Conservation (phyloP, 2,329 filamentous ascomycete genomes). For the Incumbomyces lentus region DNA sequence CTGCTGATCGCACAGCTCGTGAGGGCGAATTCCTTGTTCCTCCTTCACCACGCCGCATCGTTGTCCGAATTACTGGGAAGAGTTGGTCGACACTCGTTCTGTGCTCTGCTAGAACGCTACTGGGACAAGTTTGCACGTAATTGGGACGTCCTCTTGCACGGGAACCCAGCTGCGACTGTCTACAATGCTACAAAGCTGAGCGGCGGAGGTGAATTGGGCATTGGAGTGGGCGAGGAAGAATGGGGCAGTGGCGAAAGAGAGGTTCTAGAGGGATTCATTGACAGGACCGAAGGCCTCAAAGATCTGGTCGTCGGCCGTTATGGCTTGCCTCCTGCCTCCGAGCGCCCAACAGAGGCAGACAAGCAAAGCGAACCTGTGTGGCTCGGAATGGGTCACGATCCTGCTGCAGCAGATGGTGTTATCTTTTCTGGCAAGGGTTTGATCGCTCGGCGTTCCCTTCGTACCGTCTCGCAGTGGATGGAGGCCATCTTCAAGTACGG, state of each 20-base stretch:
- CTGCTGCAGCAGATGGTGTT: constrained; percentile 65
- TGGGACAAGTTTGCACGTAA: constrained; percentile 59
- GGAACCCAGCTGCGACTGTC: constrained; percentile 70
- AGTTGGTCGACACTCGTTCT: constrained; percentile 57
- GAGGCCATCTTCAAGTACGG: constrained; percentile 79
- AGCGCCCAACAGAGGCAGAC: constrained; percentile 13
- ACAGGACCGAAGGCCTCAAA: constrained; percentile 69
- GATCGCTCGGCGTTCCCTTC: constrained; percentile 59
- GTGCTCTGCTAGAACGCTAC: constrained; percentile 62
- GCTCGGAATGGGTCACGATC: constrained; percentile 62
- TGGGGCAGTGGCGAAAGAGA: constrained; percentile 88
- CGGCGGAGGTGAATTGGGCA: constrained; percentile 78
- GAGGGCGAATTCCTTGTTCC: constrained; percentile 72
- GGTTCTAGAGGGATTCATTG: constrained; percentile 79
- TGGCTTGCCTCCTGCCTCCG: constrained; percentile 43
- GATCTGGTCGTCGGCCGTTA: constrained; percentile 84
- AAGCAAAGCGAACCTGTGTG: constrained; percentile 42
- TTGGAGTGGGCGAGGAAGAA: constrained; percentile 92
- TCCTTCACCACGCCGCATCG: constrained; percentile 74
- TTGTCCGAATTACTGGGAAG: constrained; percentile 60
- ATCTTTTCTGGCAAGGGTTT: constrained; percentile 75
- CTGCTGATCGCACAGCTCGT: constrained; percentile 71
- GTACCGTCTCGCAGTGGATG: constrained; percentile 73
- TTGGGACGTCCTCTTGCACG: constrained; percentile 86
- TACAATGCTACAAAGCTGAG: constrained; percentile 80